Evolutionary conservation across 2,329 filamentous ascomycete species (phyloP).

Genomic region (Fusarium globosum): DNA sequence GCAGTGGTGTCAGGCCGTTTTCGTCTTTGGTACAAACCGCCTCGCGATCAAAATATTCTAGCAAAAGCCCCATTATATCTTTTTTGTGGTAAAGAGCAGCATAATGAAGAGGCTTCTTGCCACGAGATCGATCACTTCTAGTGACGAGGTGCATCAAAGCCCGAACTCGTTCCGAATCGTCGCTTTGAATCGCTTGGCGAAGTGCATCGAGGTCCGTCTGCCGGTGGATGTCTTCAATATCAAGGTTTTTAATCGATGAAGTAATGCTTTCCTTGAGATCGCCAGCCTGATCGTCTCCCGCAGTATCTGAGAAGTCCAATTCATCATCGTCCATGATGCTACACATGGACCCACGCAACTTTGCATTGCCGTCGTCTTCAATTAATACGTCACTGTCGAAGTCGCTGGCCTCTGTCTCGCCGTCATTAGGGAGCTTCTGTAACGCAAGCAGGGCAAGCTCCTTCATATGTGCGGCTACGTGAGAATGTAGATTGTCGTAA

Average conservation of each 20-base stretch:
- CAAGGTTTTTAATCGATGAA: neutral
- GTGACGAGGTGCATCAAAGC: neutral
- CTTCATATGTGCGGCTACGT: slow-evolving; percentile 1
- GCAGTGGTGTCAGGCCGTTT: neutral
- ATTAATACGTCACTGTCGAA: neutral
- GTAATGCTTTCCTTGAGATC: neutral
- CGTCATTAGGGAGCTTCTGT: neutral
- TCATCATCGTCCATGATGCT: neutral
- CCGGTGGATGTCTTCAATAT: neutral
- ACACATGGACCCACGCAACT: neutral
- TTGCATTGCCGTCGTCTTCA: neutral
- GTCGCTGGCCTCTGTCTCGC: neutral
- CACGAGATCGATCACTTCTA: neutral
- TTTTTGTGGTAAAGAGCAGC: neutral
- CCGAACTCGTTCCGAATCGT: neutral
- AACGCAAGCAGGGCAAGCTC: neutral
- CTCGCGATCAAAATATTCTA: neutral
- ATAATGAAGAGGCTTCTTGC: neutral
- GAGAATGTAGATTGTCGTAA: neutral
- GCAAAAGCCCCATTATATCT: neutral
- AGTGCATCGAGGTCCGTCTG: neutral
- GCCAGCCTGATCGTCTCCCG: neutral
- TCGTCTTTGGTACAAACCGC: neutral
- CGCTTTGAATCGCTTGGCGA: neutral
- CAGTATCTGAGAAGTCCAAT: neutral